Evolutionary conservation across 495 filamentous ascomycete genomes (phyloP).

Genomic region (Neurospora hispaniola): DNA sequence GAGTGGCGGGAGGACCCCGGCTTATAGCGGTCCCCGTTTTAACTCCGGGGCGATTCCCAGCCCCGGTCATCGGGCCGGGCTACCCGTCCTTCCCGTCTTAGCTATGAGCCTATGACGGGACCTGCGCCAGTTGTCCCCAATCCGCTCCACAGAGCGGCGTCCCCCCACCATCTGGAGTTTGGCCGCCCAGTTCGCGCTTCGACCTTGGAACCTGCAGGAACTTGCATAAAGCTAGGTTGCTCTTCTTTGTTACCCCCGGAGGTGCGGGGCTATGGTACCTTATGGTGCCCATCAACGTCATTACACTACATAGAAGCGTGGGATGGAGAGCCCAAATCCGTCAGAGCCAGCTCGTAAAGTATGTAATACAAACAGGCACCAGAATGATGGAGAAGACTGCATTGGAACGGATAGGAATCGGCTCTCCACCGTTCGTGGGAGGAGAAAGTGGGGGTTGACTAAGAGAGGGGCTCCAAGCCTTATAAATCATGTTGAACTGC

Average conservation of each 20-base stretch:
- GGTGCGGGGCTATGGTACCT: background rate
- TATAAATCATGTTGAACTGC: background rate
- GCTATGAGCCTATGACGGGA: background rate
- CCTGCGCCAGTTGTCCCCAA: background rate
- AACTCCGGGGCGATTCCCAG: background rate
- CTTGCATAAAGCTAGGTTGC: background rate
- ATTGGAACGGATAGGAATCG: background rate
- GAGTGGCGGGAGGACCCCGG: background rate
- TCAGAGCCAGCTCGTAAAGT: background rate
- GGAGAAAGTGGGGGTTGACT: background rate
- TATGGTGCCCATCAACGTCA: background rate
- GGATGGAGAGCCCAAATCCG: background rate
- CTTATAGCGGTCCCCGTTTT: background rate
- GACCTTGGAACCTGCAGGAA: background rate
- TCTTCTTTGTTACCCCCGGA: background rate
- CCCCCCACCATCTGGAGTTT: background rate
- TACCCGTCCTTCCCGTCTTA: background rate
- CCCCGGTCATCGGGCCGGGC: background rate
- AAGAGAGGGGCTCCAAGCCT: background rate
- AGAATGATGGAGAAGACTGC: background rate
- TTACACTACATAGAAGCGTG: background rate
- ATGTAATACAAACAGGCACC: background rate
- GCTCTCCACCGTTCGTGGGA: background rate
- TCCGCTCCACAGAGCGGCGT: background rate
- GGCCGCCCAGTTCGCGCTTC: background rate